Base-by-base conservation (phyloP, 164 flowering plant species). In the Piper betle region DNA sequence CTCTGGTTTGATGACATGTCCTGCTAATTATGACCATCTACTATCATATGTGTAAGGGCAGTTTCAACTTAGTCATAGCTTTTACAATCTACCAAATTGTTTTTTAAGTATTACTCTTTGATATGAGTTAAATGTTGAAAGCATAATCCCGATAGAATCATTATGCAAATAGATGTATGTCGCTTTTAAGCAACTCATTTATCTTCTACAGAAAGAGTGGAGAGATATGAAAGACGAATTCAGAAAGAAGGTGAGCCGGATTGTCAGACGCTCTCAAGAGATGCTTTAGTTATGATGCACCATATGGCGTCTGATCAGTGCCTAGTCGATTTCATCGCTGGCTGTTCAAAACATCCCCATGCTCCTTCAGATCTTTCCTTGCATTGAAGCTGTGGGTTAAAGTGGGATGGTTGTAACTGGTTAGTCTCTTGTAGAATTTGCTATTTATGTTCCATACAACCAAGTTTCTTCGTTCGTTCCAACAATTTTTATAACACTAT, bases 241-340 rank as follows among this genome's bases (percentile, higher is more conserved):
- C 50, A 67, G 62, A 50, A 67, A 62, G 62, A 67, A 67, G 53
- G 70, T 67, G 15, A 67, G 70, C 52, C 70, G 65, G 13, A 56
- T 62, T 52, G 70, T 67, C 37, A 61, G 70, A 38, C 58, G 59
- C 20, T 67, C 70, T n/a, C 70, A 67, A 62, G 70, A 67, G 20
- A 62, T 62, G 65, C 16, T 57, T 57, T 64, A 57, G 56, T 17
- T 25, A 38, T 9, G 4, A 2, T 20, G 13, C 57, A 8, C 39
- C 25, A 4, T 19, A 19, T 4, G 33, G 10, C 12, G 33, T 38
- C 12, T 38, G 17, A 55, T 46, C 50, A 55, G 39, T 55, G 16
- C 8, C 39, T 8, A 55, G 39, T 39, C 58, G 11, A 39, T 38
- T 33, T 8, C 9, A 33, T 55, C 25, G 50, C 58, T 25, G 17